Conservation (phyloP, 768 basidiomycete species). For the Tylopilus rubrobrunneus region DNA sequence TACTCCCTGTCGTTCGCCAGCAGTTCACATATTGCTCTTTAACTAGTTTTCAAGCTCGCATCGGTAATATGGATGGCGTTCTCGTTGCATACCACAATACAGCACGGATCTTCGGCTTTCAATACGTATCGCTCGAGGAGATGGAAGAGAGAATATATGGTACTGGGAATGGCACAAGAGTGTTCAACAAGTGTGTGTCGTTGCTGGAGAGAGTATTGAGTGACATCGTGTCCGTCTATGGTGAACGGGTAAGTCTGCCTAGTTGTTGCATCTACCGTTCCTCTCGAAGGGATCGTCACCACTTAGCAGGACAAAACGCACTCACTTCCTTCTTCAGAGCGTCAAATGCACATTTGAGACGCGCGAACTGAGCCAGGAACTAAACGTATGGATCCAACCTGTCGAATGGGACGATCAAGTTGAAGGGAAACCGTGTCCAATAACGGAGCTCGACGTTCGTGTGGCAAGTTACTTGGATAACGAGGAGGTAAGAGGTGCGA, state of each 20-base stretch:
- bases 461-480: slow-evolving; percentile 44
- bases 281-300: not conserved
- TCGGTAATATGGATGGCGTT: slow-evolving; percentile 96
- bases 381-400: slow-evolving; percentile 71
- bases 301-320: not conserved
- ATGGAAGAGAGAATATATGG: slow-evolving; percentile 87
- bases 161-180: slow-evolving; percentile 47
- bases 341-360: slow-evolving; percentile 64
- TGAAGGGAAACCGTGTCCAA: slow-evolving; percentile 37
- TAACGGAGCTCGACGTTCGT: slow-evolving; percentile 56
- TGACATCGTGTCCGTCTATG: slow-evolving; percentile 57
- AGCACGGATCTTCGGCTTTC: slow-evolving; percentile 84
- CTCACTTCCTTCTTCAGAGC: slow-evolving; percentile 34
- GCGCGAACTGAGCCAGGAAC: slow-evolving; percentile 32
- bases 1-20: no score
- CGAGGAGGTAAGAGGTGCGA: slow-evolving; percentile 36
- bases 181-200: slow-evolving; percentile 71
- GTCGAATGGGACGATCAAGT: slow-evolving; percentile 39
- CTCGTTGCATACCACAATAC: slow-evolving; percentile 88
- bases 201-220: slow-evolving; percentile 66
- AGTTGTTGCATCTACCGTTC: not conserved
- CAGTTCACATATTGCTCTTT: not conserved
- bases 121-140: slow-evolving; percentile 82
- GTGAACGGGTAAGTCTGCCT: slow-evolving; percentile 49
- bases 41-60: slow-evolving; percentile 85